phyloP scores from a whole-genome alignment of 257 asterid genomes.

The Nicotiana benthamiana region DNA sequence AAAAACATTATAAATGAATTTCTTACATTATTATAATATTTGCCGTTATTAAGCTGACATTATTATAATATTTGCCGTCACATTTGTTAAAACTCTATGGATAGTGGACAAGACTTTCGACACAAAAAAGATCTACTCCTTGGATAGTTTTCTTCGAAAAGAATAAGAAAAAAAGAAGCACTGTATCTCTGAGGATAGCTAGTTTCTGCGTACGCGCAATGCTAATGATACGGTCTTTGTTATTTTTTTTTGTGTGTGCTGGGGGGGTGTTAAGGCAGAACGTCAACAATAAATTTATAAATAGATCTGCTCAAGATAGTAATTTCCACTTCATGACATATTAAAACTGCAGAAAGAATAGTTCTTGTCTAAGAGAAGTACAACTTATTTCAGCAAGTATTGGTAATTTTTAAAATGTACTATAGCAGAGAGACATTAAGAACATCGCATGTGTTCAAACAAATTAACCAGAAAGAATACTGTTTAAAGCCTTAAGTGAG shows the following conservation, averaged over 20 bases:
- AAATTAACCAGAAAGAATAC: too few relatives aligned
- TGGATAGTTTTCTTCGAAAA: not conserved
- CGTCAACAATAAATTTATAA: not conserved
- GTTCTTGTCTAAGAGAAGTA: constrained; percentile 1
- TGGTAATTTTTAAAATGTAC: not conserved
- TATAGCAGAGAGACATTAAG: not conserved
- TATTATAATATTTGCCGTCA: not conserved
- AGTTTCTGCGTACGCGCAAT: not conserved
- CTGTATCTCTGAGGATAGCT: not conserved
- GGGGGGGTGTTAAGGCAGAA: not conserved
- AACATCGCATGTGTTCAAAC: too few relatives aligned
- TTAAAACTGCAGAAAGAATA: not conserved
- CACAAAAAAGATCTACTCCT: not conserved
- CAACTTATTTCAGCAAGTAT: not conserved
- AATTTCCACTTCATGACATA: not conserved
- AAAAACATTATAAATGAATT: too few relatives aligned
- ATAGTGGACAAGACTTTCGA: not conserved
- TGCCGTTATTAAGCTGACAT: not conserved
- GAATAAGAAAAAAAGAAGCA: not conserved
- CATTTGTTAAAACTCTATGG: not conserved
- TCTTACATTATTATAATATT: not conserved
- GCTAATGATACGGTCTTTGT: not conserved
- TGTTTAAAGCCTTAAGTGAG: too few relatives aligned
- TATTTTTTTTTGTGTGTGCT: too few relatives aligned
- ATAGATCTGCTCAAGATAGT: not conserved